These are phyloP conservation scores for Persicaria tinctoria DNA, from an alignment of 148 eudicot species.

Conservation along the genomic window DNA sequence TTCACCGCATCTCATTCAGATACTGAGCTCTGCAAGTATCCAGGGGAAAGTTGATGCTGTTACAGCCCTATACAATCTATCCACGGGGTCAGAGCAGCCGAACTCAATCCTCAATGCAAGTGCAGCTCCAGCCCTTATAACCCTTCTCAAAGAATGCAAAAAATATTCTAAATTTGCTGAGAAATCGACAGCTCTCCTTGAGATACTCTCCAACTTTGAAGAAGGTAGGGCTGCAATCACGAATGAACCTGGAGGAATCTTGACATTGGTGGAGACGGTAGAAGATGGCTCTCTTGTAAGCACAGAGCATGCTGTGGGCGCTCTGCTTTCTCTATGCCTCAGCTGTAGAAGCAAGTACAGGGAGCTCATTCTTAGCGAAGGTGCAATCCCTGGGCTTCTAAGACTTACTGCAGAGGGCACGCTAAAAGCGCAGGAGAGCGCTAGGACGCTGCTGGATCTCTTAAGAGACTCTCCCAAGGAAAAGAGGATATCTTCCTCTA, in stretches of 20 bases:
- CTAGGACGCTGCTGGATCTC: conserved; percentile 47
- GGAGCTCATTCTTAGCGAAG: conserved; percentile 64
- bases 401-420: conserved; percentile 67
- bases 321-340: conserved; percentile 46
- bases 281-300: conserved; percentile 66
- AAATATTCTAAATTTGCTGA: conserved; percentile 77
- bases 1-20: conserved; percentile 44
- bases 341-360: conserved; percentile 55
- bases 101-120: conserved; percentile 31
- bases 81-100: conserved; percentile 29
- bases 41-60: conserved; percentile 76
- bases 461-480: conserved; percentile 48
- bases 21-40: conserved; percentile 47
- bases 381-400: conserved; percentile 70
- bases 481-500: conserved; percentile 30
- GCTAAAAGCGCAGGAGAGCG: conserved; percentile 42
- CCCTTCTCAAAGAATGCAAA: conserved; percentile 67
- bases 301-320: conserved; percentile 68
- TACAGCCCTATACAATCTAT: conserved; percentile 62
- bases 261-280: conserved; percentile 59
- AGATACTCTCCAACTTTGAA: conserved; percentile 39
- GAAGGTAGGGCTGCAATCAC: conserved; percentile 51
- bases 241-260: conserved; percentile 32
- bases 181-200: conserved; percentile 56
- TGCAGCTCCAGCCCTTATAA: conserved; percentile 50